A percentile compares a stretch with the other conserved stretches of the same genome.
Evolutionary conservation across 1,139 yeast species (phyloP).

Genomic region (Geotrichum australiense): DNA sequence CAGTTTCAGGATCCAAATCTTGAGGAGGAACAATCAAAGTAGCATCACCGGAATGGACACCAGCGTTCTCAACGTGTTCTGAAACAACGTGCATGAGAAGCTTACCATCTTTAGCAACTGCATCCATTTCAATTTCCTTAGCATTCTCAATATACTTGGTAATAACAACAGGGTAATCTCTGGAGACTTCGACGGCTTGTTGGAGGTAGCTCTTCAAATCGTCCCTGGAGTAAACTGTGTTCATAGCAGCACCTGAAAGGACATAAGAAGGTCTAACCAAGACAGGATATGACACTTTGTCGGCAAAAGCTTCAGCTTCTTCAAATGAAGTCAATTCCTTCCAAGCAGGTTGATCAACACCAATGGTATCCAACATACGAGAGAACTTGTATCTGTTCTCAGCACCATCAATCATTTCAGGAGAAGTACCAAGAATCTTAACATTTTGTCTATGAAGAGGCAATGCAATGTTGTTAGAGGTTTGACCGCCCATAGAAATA

Average conservation of each 20-base stretch:
- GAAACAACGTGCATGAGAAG: slow-evolving; percentile 92
- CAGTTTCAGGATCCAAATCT: slow-evolving; percentile 88
- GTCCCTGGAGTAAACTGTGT: slow-evolving; percentile 69
- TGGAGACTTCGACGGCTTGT: slow-evolving; percentile 86
- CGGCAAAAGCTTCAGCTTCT: slow-evolving; percentile 82
- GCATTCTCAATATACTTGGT: slow-evolving; percentile 95
- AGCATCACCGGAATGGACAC: slow-evolving; percentile 98
- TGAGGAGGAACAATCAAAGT: slow-evolving; percentile 94
- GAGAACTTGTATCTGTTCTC: slow-evolving; percentile 98
- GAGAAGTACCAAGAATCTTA: slow-evolving; percentile 86
- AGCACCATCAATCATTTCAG: slow-evolving; percentile 92
- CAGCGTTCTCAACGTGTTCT: slow-evolving; percentile 98
- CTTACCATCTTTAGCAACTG: slow-evolving; percentile 83
- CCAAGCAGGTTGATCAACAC: slow-evolving; percentile 97
- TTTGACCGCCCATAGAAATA: slow-evolving; percentile 95
- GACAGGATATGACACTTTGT: slow-evolving; percentile 87
- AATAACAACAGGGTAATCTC: slow-evolving; percentile 95
- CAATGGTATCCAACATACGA: slow-evolving; percentile 82
- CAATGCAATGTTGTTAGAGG: slow-evolving; percentile 94
- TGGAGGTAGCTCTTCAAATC: slow-evolving; percentile 77
- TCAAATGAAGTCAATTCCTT: slow-evolving; percentile 81
- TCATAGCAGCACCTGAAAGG: slow-evolving; percentile 98
- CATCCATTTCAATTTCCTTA: slow-evolving; percentile 95
- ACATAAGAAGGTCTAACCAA: slow-evolving; percentile 97
- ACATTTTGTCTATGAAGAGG: slow-evolving; percentile 67